Evolutionary conservation across 176 grass and related monocot genomes (phyloP), one percentile per base, ranked within the genome.

Genomic region (Aegilops speltoides): DNA sequence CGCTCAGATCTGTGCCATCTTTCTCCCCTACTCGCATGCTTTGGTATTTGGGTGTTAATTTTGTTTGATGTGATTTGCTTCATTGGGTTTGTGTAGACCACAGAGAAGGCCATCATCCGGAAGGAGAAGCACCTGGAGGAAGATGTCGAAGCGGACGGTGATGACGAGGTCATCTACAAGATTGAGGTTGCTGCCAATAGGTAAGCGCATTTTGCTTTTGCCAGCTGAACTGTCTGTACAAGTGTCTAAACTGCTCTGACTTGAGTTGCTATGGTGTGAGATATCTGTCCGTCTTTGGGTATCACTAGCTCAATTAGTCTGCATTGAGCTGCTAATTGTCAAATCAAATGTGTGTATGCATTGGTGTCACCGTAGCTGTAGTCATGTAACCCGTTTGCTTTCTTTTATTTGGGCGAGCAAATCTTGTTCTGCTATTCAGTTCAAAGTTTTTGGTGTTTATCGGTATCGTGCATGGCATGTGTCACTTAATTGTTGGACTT

Each of bases 151-250:
- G 82, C 41, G 8, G 94, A 97, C 4, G 92, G 12, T 16, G 89
- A 94, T 14, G 94, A 97, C 17, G 97, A 99, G 86, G 89, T 99
- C 71, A 97, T 99, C 74, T 97, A 97, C 63, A 99, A 99, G 86
- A 99, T 97, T 12, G 97, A 99, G 29, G 92, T 97, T 10, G 80
- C 92, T 0, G 97, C 94, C 68, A 99, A 99, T 83, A 93, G 97
- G 97, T 99, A 13, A 64, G 63, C 10, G 10, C 9, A 26, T 84
- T 85, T 77, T 29, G 36, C 23, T 50, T 26, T 37, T 15, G 26
- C 12, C 25, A 76, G 4, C 19, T 16, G 19, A 50, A 31, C 40
- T 5, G 8, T 22, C 73, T 11, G 9, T 41, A 7, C 20, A 23
- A 6, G 12, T 46, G 14, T 36, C 63, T 83, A 69, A 60, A 59